phyloP scores from a whole-genome alignment of 139 green algal species.

The Closterium sp. region DNA sequence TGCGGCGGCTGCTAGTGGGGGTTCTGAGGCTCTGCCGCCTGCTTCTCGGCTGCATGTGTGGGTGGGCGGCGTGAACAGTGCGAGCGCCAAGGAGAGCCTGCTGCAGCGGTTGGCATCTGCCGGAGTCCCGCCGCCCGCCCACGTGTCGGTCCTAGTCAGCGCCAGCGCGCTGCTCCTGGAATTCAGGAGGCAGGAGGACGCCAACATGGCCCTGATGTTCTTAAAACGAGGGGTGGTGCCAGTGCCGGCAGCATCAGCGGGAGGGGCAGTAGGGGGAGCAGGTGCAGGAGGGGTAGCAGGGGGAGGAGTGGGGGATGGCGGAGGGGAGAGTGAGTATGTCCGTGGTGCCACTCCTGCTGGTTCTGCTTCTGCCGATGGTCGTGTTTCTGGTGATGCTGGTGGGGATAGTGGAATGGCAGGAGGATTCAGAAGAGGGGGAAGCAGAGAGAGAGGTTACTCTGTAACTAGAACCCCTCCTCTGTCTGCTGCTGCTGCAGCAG shows the following conservation, averaged over 20 bases:
- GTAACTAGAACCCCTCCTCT: neutral
- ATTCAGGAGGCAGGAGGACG: constrained; percentile 31
- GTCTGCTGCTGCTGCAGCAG: neutral
- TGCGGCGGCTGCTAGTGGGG: neutral
- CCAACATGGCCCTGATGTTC: neutral
- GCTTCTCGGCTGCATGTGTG: constrained; percentile 27
- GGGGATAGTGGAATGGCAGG: neutral
- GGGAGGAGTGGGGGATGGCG: neutral
- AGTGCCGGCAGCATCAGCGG: neutral
- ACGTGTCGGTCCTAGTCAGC: constrained; percentile 35
- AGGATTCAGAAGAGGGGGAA: neutral
- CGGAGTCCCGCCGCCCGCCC: constrained; percentile 1
- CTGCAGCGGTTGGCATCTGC: constrained; percentile 13
- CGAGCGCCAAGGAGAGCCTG: constrained; percentile 49
- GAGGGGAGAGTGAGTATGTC: constrained; percentile 7
- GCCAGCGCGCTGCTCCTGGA: constrained; percentile 48
- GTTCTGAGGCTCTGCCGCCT: neutral
- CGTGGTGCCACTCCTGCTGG: constrained; percentile 13
- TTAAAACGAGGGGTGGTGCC: neutral
- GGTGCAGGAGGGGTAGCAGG: neutral
- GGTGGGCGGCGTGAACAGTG: constrained; percentile 42
- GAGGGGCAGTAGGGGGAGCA: neutral
- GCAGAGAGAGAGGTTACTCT: neutral
- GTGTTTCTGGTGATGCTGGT: neutral
- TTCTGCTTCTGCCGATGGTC: constrained; percentile 13